Evolutionary conservation across 2,329 filamentous ascomycete species (phyloP).

Genomic region (Emergomyces orientalis): DNA sequence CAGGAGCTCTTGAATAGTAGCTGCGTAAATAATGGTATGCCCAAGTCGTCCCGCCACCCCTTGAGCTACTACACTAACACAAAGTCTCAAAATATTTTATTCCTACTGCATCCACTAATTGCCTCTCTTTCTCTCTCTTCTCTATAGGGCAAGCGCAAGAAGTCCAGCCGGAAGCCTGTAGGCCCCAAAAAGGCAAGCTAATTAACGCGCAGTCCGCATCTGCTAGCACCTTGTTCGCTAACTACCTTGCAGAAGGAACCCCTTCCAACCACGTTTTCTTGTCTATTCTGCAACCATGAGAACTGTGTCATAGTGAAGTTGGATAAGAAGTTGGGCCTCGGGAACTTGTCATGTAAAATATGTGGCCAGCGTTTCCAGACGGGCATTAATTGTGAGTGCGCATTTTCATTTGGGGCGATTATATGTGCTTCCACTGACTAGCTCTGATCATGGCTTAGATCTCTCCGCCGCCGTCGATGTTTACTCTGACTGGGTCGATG

Average conservation of each 20-base stretch:
- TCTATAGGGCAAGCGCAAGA: constrained; percentile 78
- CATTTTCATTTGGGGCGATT: background rate
- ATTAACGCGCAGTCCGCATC: background rate
- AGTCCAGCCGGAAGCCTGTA: constrained; percentile 68
- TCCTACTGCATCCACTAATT: background rate
- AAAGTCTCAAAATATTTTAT: too few species aligned
- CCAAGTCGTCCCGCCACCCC: background rate
- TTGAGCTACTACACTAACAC: background rate
- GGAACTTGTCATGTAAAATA: constrained; percentile 78
- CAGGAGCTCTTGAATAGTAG: background rate
- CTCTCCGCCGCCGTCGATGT: constrained; percentile 88
- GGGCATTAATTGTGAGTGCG: constrained; percentile 69
- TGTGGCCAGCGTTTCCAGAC: constrained; percentile 93
- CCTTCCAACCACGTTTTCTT: constrained; percentile 72
- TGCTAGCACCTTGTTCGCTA: constrained; percentile 2
- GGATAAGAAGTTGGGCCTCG: constrained; percentile 84
- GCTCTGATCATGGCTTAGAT: constrained; percentile 44
- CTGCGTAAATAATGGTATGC: background rate
- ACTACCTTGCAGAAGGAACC: constrained; percentile 33
- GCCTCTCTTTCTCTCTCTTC: background rate
- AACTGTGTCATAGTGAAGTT: constrained; percentile 84
- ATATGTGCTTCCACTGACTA: background rate
- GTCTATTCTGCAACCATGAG: constrained; percentile 97
- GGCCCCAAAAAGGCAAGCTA: constrained; percentile 67
- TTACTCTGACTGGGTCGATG: constrained; percentile 97